These are phyloP conservation scores for Apiotrichum brassicae DNA, from an alignment of 1,284 basidiomycete genomes.

Conservation along the genomic window DNA sequence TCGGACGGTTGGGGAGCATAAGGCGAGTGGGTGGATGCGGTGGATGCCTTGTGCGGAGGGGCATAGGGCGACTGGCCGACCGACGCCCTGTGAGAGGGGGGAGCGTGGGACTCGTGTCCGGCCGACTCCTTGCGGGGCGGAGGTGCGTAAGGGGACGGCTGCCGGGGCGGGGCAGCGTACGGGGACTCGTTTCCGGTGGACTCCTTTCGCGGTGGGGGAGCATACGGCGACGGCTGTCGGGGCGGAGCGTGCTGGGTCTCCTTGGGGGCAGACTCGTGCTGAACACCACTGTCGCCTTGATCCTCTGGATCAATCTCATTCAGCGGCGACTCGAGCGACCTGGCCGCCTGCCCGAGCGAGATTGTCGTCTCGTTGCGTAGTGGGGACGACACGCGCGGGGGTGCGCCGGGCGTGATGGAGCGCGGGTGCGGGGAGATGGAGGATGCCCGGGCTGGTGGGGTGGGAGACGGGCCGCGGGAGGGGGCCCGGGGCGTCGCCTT, in stretches of 20 bases:
- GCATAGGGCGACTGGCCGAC: too few relatives aligned
- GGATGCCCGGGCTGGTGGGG: not conserved
- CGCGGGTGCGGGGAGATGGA: not conserved
- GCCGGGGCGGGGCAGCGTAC: too few relatives aligned
- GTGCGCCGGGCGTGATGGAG: slow-evolving; percentile 3
- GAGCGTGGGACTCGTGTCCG: too few relatives aligned
- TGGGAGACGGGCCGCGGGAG: not conserved
- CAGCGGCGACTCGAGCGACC: not conserved
- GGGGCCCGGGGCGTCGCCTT: not conserved
- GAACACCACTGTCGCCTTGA: too few relatives aligned
- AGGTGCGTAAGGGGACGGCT: too few relatives aligned
- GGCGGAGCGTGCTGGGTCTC: too few relatives aligned
- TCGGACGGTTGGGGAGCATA: not conserved
- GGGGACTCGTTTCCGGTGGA: too few relatives aligned
- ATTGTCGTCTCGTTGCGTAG: slow-evolving; percentile 4
- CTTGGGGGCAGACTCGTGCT: not conserved
- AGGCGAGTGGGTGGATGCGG: not conserved
- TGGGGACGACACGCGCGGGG: slow-evolving; percentile 16
- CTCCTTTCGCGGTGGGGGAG: not conserved
- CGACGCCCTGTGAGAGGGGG: too few relatives aligned
- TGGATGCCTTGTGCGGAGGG: not conserved
- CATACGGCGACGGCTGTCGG: not conserved
- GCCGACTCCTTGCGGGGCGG: too few relatives aligned
- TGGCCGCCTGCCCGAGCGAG: not conserved
- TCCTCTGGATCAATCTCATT: slow-evolving; percentile 13